Base-by-base conservation (phyloP, 176 grass and related monocot species). In the Oryza meyeriana region DNA sequence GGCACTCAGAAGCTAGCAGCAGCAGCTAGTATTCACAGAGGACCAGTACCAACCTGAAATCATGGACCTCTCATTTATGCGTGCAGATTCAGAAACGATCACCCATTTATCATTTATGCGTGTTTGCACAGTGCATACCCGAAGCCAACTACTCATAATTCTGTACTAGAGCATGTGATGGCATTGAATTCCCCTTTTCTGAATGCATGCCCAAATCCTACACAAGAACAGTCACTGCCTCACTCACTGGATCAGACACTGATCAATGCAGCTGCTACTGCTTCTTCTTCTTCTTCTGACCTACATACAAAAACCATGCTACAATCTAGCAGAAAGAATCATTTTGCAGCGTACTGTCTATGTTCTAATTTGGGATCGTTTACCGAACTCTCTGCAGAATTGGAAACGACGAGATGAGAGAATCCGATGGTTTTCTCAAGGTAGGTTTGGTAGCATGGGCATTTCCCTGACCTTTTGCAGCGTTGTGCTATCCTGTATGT, bases 71-170 rank as follows among this genome's bases (percentile, higher is more conserved):
- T 64, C 71, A 64, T 81, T 44, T 64, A 85, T 85, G 72, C 72
- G 83, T 89, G 83, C 72, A 73, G 72, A 86, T 86, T 81, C 72
- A 82, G 83, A 26, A 86, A 86, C 83, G 35, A 11, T 22, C 48
- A 31, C 61, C 59, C n/a, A 36, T 41, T 73, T 31, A 84, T 74
- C 36, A 45, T 55, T 74, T 40, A 84, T 74, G 61, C 59, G 32
- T 50, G 32, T 50, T 32, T 62, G 40, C 39, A 41, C 83, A 79
- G 68, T 42, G 77, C 83, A 33, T 55, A 69, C 50, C 55, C 36
- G 62, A 68, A 69, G 50, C 75, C 83, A 89, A 66, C 82, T 69
- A 8, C 66, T 82, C 28, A 72, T 77, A 57, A 78, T 77, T 79
- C 38, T 71, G n/a, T 57, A 55, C 38, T 8, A 36, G 47, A 12